These are phyloP conservation scores for barrel medic (Medicago truncatula) DNA, from an alignment of 306 rosid genomes.

Conservation along the genomic window DNA sequence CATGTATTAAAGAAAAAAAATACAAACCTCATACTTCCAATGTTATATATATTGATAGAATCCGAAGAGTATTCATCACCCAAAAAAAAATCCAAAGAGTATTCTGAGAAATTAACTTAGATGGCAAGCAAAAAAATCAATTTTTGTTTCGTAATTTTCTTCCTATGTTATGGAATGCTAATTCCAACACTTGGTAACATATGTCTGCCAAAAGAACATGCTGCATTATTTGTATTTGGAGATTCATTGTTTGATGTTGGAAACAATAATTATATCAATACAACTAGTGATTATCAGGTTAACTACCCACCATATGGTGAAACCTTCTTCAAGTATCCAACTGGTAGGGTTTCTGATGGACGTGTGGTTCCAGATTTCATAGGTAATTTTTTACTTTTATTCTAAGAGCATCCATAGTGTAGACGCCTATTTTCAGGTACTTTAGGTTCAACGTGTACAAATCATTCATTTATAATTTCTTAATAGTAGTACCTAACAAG, in stretches of 20 bases:
- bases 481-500: too few relatives aligned
- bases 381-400: conserved; percentile 2
- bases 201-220: conserved; percentile 11
- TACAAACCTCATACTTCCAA: not conserved
- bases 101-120: not conserved
- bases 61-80: too few relatives aligned
- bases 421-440: too few relatives aligned
- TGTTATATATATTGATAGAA: not conserved
- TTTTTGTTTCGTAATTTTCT: not conserved
- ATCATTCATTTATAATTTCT: too few relatives aligned
- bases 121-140: not conserved
- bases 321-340: conserved; percentile 52
- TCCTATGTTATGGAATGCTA: not conserved
- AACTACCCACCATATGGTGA: conserved; percentile 55
- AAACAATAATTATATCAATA: conserved; percentile 58
- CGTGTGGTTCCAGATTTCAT: conserved; percentile 54
- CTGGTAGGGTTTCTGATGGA: conserved; percentile 58
- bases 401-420: too few relatives aligned
- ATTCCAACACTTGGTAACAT: conserved; percentile 19
- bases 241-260: conserved; percentile 70
- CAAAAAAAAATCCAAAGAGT: not conserved
- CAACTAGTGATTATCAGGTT: conserved; percentile 17
- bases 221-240: conserved; percentile 50
- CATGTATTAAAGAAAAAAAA: not conserved
- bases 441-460: too few relatives aligned